Base-by-base conservation (phyloP, 116 monocot species). In the Cymodocea nodosa region DNA sequence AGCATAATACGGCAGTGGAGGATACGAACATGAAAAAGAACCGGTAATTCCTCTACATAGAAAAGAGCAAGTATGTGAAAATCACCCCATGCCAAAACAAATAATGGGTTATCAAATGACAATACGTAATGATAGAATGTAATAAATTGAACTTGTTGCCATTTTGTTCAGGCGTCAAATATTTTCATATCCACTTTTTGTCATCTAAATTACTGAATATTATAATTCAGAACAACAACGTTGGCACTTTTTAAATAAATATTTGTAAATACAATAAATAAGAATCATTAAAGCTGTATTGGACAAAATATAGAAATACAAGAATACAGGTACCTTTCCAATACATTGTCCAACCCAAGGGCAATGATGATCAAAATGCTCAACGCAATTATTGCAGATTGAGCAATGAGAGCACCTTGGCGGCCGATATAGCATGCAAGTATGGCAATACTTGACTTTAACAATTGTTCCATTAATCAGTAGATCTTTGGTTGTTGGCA, bases 301-400 rank as follows among this genome's bases (percentile, higher is more conserved):
- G 44, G 44, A 44, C 12, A 4, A 44, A 44, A 44, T 10, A 44
- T 44, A 44, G 30, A 44, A 44, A 44, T 8, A 12, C 1, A 44
- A 1, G 12, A 44, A 8, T 10, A 44, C 35, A 39, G 15, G n/a
- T 79, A 89, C 90, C 83, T 81, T 86, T 60, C 91, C 91, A 63
- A 92, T 92, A 55, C 91, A 92, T 63, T 92, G 91, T 14, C 91
- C 91, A 70, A 92, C 82, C 91, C 91, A 92, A 17, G 91, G 91
- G 50, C 91, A 92, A 50, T 92, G 91, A 71, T 92, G 91, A 70
- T 92, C 87, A 58, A 92, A 92, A 20, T 80, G 84, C 37, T 92
- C 87, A 7, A 92, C 84, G 66, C 91, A 92, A 51, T 92, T 92
- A 74, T 92, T 84, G 77, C 91, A 92, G 30, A 92, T 78, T 8